Percentiles rank a stretch among this genome's conserved stretches.
Evolutionary conservation across 1,284 basidiomycete genomes (phyloP).

Genomic region (Moniliella sp.): DNA sequence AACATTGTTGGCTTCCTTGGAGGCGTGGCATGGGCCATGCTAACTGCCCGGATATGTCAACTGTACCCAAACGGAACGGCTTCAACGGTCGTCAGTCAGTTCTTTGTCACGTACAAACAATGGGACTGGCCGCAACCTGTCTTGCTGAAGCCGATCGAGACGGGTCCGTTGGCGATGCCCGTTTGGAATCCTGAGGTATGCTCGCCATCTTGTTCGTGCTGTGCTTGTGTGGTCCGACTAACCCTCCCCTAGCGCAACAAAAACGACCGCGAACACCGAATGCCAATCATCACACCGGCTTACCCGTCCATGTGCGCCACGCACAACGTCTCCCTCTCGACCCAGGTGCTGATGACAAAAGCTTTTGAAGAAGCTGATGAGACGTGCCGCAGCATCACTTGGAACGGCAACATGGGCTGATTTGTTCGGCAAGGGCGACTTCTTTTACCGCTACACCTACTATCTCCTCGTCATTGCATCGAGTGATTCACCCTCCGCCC

Average conservation of each 20-base stretch:
- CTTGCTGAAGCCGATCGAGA: conserved; percentile 69
- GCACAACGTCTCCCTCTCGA: conserved; percentile 86
- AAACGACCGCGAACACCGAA: conserved; percentile 71
- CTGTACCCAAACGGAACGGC: conserved; percentile 84
- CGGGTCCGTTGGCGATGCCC: conserved; percentile 70
- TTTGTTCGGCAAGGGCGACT: conserved; percentile 78
- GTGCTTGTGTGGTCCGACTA: neutral
- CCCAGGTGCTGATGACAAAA: conserved; percentile 83
- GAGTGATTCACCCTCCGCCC: conserved; percentile 52
- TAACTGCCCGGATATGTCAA: conserved; percentile 94
- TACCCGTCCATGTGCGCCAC: conserved; percentile 99
- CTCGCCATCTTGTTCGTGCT: neutral
- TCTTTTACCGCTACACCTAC: conserved; percentile 88
- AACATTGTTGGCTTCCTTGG: conserved; percentile 95
- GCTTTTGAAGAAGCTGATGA: conserved; percentile 85
- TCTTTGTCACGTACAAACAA: conserved; percentile 88
- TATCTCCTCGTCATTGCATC: conserved; percentile 96
- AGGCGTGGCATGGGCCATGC: conserved; percentile 94
- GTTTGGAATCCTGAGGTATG: conserved; percentile 91
- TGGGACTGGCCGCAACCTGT: conserved; percentile 98
- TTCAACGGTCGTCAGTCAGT: conserved; percentile 81
- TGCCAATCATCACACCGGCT: conserved; percentile 99
- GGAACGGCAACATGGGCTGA: conserved; percentile 43
- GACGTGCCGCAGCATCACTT: conserved; percentile 75
- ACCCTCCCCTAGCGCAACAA: conserved; percentile 52